A percentile compares a stretch with the other conserved stretches of the same genome.
phyloP scores from a whole-genome alignment of 257 asterid genomes.

The Przewalskia tangutica region DNA sequence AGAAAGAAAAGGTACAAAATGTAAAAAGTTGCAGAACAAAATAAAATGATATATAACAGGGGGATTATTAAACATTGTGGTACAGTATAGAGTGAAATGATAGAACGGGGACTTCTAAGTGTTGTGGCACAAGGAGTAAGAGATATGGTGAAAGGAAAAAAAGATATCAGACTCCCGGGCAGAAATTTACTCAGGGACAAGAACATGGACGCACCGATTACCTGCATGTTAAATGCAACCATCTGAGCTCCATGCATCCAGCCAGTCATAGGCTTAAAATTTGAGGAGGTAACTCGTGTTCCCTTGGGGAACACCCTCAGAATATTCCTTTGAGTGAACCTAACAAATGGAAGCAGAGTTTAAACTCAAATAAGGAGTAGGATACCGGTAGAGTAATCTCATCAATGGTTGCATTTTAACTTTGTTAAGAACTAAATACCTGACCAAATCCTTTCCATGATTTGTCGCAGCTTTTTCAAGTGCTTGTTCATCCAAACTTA shows the following conservation, averaged over 20 bases:
- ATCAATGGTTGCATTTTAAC: background rate
- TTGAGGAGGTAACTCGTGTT: conserved; percentile 79
- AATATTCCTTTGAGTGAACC: conserved; percentile 76
- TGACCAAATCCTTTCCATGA: conserved; percentile 20
- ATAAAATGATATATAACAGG: background rate
- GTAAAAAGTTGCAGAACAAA: background rate
- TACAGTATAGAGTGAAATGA: background rate
- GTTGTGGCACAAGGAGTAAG: background rate
- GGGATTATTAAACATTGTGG: background rate
- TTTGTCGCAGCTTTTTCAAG: conserved; percentile 56
- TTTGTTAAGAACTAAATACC: conserved; percentile 5
- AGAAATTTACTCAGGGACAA: background rate
- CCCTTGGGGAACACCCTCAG: conserved; percentile 84
- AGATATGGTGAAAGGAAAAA: background rate
- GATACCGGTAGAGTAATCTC: background rate
- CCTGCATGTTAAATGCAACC: conserved; percentile 99
- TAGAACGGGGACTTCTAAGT: background rate
- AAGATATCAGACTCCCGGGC: background rate
- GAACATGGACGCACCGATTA: conserved; percentile 8
- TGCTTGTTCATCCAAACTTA: conserved; percentile 72
- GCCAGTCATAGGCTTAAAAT: conserved; percentile 57
- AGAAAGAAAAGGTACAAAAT: background rate
- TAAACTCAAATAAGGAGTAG: background rate
- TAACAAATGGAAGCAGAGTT: conserved; percentile 8
- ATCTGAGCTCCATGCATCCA: conserved; percentile 99